A percentile compares a stretch with the other conserved stretches of the same genome.
These are phyloP conservation scores for Silene conica DNA, from an alignment of 148 eudicot genomes.

Conservation along the genomic window DNA sequence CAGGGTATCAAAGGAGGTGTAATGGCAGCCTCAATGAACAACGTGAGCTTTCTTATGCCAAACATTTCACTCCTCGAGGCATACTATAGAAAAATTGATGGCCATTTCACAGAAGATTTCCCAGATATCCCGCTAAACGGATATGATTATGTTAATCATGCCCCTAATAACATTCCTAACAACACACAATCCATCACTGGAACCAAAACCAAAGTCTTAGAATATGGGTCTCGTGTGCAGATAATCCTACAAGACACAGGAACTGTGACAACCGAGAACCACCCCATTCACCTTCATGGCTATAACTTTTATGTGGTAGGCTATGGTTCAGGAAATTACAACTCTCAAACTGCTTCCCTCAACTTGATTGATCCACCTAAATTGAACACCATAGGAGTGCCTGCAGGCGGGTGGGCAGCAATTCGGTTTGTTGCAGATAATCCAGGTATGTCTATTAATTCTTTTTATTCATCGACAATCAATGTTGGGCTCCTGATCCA, in stretches of 20 bases:
- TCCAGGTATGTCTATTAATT: conserved; percentile 43
- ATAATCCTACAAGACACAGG: conserved; percentile 62
- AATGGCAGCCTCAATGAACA: conserved; percentile 69
- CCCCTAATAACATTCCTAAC: conserved; percentile 51
- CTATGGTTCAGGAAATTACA: conserved; percentile 52
- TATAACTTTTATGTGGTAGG: conserved; percentile 66
- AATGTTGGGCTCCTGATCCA: background rate
- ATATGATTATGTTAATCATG: conserved; percentile 60
- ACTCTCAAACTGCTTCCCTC: conserved; percentile 44
- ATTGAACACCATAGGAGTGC: conserved; percentile 62
- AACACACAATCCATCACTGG: conserved; percentile 40
- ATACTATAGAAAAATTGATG: conserved; percentile 45
- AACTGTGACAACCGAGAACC: conserved; percentile 56
- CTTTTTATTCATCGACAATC: background rate
- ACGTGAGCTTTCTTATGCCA: conserved; percentile 49
- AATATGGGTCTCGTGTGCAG: conserved; percentile 49
- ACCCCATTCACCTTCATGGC: conserved; percentile 69
- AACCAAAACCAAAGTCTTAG: conserved; percentile 48
- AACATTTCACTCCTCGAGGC: conserved; percentile 55
- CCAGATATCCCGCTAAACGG: conserved; percentile 45
- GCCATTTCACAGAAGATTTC: conserved; percentile 52
- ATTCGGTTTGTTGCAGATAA: conserved; percentile 59
- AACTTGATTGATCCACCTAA: conserved; percentile 64
- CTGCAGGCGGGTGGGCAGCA: conserved; percentile 72
- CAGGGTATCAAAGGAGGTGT: conserved; percentile 44